phyloP scores from a whole-genome alignment of 768 basidiomycete genomes.

The Leccinum incarnatum region DNA sequence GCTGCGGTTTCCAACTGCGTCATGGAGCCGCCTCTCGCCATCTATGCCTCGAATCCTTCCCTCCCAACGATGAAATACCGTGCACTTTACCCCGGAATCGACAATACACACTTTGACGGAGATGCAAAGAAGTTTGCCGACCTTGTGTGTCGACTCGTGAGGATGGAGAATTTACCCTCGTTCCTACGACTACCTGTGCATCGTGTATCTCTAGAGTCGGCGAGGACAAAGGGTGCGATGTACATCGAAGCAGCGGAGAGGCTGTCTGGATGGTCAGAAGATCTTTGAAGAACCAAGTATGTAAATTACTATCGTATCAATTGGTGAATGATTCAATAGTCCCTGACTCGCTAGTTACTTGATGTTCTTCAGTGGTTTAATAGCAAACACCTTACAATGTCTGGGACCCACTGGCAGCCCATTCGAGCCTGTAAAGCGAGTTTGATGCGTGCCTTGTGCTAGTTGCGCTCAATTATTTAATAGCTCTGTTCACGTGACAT shows the following conservation, averaged over 20 bases:
- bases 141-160: slow-evolving; percentile 15
- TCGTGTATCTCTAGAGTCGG: slow-evolving; percentile 20
- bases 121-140: slow-evolving; percentile 26
- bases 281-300: slow-evolving; percentile 13
- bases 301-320: background rate
- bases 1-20: slow-evolving; percentile 8
- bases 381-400: too few species aligned
- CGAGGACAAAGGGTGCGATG: slow-evolving; percentile 19
- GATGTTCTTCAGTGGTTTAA: too few species aligned
- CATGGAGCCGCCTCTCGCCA: slow-evolving; percentile 13
- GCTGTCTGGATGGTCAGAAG: slow-evolving; percentile 22
- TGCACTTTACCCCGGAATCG: slow-evolving; percentile 16
- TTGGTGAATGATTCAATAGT: background rate
- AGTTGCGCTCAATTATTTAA: too few species aligned
- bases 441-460: too few species aligned
- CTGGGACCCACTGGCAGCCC: too few species aligned
- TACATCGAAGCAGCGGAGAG: slow-evolving; percentile 23
- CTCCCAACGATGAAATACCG: slow-evolving; percentile 26
- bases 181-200: slow-evolving; percentile 25
- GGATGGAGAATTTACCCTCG: slow-evolving; percentile 15
- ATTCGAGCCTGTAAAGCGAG: too few species aligned
- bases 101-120: slow-evolving; percentile 20
- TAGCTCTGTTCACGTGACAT: too few species aligned
- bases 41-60: slow-evolving; percentile 25
- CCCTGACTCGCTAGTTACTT: too few species aligned